Evolutionary conservation across 139 green algal genomes (phyloP), one percentile per base, ranked within the genome.

Genomic region (Chlorella sorokiniana): DNA sequence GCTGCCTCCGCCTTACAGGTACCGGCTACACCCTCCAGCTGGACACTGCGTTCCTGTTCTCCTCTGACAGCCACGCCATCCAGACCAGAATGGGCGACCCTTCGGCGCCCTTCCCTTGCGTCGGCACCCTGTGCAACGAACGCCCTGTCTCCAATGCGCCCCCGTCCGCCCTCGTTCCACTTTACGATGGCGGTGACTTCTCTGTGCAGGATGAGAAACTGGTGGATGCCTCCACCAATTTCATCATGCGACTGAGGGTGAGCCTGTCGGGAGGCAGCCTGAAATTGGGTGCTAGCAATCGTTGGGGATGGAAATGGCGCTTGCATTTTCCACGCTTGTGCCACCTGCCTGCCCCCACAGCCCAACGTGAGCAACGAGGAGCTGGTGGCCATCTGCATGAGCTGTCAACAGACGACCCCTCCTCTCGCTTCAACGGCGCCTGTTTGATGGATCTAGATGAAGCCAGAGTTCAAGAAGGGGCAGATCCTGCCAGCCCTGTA

Each of bases 161-260:
- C 2, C 14, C 74, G 23, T 23, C 4, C 31, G 41, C 42, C 4
- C 40, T 79, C n/a, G 68, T 79, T 10, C 79, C 68, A 0, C 40
- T 79, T 22, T 71, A 64, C 33, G 79, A 62, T 41, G 42, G 48
- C 40, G 56, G 41, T 25, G 4, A 29, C 37, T 56, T 62, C 56
- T 62, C 31, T 4, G 59, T 70, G 75, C 75, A 79, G 59, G 23
- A 23, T 11, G 69, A 31, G 9, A 35, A 79, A 9, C 22, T 25
- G 18, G 3, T 69, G 14, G 73, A 68, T 20, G 51, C 73, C 25
- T 40, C 22, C 35, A 10, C 14, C 16, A 68, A 74, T 40, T 91
- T 86, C 79, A 87, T 91, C 61, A 83, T 91, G 70, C 85, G 85
- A 67, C 80, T 91, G 0, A 85, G 84, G 73, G 73, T 79, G 54